phyloP scores from a whole-genome alignment of 257 asterid genomes.

The Penstemon eatonii region DNA sequence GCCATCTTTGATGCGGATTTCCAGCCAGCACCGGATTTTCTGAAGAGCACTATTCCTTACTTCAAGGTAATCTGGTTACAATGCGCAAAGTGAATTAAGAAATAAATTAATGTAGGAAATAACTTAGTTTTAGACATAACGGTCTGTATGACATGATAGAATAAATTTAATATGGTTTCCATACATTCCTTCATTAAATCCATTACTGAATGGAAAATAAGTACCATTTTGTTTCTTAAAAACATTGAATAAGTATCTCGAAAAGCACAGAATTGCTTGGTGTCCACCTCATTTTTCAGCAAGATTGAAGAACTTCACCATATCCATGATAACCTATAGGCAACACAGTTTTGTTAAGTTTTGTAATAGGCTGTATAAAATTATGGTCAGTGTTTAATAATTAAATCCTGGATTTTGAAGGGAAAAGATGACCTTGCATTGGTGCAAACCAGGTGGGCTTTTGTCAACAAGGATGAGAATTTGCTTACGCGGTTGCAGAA shows the following conservation, averaged over 20 bases:
- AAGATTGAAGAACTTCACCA: too few relatives aligned
- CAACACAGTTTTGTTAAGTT: too few relatives aligned
- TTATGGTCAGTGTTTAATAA: slow-evolving; percentile 24
- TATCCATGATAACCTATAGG: too few relatives aligned
- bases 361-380: not conserved
- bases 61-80: slow-evolving; percentile 60
- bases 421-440: slow-evolving; percentile 81
- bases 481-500: slow-evolving; percentile 81
- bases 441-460: slow-evolving; percentile 92
- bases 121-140: not conserved
- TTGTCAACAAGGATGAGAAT: slow-evolving; percentile 90
- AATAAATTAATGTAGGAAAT: not conserved
- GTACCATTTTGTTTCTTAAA: not conserved
- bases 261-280: too few relatives aligned
- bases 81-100: slow-evolving; percentile 12
- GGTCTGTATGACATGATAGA: not conserved
- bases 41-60: slow-evolving; percentile 80
- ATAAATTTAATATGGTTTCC: not conserved
- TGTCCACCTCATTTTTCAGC: too few relatives aligned
- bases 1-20: slow-evolving; percentile 98
- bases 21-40: slow-evolving; percentile 88
- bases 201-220: slow-evolving; percentile 1
- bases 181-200: not conserved
- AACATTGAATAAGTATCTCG: too few relatives aligned
- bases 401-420: slow-evolving; percentile 42